These are phyloP conservation scores for Cymbidium sinense DNA, from an alignment of 106 monocot genomes.

Conservation along the genomic window DNA sequence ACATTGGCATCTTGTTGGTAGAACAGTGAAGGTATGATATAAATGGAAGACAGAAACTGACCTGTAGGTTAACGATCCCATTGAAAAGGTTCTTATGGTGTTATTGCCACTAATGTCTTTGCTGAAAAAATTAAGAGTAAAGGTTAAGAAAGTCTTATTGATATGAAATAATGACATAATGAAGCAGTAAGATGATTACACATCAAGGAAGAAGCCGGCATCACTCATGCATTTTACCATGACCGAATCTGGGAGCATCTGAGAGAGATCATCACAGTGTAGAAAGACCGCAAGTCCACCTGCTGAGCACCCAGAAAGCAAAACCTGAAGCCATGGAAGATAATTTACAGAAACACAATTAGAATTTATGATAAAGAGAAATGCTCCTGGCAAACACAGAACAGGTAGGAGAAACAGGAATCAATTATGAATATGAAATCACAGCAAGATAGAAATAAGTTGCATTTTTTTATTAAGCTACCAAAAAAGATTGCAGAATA, in stretches of 20 bases:
- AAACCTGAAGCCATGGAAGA: conserved; percentile 33
- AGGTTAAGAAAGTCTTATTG: not conserved
- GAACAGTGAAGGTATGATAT: not conserved
- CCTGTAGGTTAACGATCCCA: conserved; percentile 50
- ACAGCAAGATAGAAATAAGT: too few relatives aligned
- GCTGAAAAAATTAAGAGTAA: conserved; percentile 27
- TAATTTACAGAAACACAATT: not conserved
- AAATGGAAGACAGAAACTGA: conserved; percentile 13
- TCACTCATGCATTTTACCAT: conserved; percentile 87
- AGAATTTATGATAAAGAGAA: not conserved
- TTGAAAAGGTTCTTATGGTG: conserved; percentile 45
- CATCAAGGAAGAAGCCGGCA: conserved; percentile 91
- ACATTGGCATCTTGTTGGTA: not conserved
- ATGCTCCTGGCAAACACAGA: too few relatives aligned
- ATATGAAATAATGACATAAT: not conserved
- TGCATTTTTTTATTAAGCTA: not conserved
- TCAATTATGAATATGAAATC: too few relatives aligned
- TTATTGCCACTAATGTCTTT: conserved; percentile 55
- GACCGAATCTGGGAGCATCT: conserved; percentile 19
- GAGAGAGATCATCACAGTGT: conserved; percentile 68
- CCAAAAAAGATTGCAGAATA: not conserved
- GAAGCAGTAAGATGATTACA: conserved; percentile 33
- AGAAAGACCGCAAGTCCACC: conserved; percentile 82
- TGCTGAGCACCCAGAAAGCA: conserved; percentile 96
- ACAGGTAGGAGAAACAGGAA: too few relatives aligned